Conservation (phyloP, 352 stramenopile genomes). For the Pythium insidiosum region DNA sequence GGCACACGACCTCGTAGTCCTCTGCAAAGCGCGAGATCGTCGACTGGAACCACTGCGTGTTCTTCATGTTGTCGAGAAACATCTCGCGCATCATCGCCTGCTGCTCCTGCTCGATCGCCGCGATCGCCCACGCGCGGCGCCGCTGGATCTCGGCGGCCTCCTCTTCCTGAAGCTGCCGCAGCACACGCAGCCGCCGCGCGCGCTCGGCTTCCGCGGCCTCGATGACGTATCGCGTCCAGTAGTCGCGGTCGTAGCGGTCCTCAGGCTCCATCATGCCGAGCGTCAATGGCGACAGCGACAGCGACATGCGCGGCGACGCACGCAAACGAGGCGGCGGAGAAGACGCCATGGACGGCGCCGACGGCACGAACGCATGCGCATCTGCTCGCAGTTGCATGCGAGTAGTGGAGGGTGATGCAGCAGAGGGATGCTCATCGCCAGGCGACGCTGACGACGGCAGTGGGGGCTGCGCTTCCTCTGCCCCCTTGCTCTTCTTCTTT, state of each 20-base stretch:
- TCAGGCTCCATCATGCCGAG: background rate
- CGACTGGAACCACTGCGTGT: constrained; percentile 84
- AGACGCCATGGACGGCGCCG: too few species aligned
- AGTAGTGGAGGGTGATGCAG: too few species aligned
- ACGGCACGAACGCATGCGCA: too few species aligned
- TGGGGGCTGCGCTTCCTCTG: background rate
- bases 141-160: constrained; percentile 66
- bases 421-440: too few species aligned
- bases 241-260: constrained; percentile 34
- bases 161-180: constrained; percentile 64
- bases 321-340: too few species aligned
- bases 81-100: constrained; percentile 72
- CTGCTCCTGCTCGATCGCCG: constrained; percentile 76
- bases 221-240: constrained; percentile 80
- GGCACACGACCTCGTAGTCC: constrained; percentile 82
- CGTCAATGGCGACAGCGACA: too few species aligned
- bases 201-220: constrained; percentile 75
- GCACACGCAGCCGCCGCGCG: constrained; percentile 43
- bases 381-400: too few species aligned
- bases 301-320: too few species aligned
- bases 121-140: constrained; percentile 63
- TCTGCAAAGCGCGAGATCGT: constrained; percentile 72
- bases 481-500: constrained; percentile 40
- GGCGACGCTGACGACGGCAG: background rate
- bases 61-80: constrained; percentile 86